A percentile compares a stretch with the other conserved stretches of the same genome.
These are phyloP conservation scores for Cornus florida DNA, from an alignment of 148 eudicot species.

Conservation along the genomic window DNA sequence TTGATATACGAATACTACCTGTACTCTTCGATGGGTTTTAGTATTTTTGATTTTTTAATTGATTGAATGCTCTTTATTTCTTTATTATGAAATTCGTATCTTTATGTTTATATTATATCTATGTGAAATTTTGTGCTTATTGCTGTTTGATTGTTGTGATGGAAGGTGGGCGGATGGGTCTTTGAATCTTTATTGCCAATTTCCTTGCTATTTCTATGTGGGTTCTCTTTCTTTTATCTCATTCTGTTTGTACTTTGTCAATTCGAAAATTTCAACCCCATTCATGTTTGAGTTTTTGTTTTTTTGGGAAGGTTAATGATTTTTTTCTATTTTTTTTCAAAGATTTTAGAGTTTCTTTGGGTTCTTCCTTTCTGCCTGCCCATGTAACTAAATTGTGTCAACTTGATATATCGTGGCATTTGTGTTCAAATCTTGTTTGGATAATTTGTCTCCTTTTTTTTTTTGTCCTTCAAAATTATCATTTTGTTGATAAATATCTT, in stretches of 20 bases:
- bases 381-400: not conserved
- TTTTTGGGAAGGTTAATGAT: constrained; percentile 5
- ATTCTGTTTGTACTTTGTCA: not conserved
- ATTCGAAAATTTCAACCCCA: not conserved
- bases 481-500: not conserved
- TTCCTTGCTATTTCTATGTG: not conserved
- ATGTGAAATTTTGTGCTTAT: not conserved
- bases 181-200: constrained; percentile 1
- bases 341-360: constrained; percentile 7
- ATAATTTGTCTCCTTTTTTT: not conserved
- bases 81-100: not conserved
- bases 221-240: not conserved
- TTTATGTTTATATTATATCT: not conserved
- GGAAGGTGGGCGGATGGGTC: not conserved
- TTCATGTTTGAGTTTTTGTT: not conserved
- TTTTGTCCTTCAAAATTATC: not conserved
- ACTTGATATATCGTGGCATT: not conserved
- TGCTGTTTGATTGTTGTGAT: not conserved
- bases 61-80: not conserved
- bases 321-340: not conserved
- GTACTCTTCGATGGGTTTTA: not conserved
- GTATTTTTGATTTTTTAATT: not conserved
- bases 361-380: constrained; percentile 12
- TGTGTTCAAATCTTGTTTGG: not conserved
- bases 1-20: not conserved